Evolutionary conservation across 179 eudicot species (phyloP).

Genomic region (Amaranthus tricolor): DNA sequence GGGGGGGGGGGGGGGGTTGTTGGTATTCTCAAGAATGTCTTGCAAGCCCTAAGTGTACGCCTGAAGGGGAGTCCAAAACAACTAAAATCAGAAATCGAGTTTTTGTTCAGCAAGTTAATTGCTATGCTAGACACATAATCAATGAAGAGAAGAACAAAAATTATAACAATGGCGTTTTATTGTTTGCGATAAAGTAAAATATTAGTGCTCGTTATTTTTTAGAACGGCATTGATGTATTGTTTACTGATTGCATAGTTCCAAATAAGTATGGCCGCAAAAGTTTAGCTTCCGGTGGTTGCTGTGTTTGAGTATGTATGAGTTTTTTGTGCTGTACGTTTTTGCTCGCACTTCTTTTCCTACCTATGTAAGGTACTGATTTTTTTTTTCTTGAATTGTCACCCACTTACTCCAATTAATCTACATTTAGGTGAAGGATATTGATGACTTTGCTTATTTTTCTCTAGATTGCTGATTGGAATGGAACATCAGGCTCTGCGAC

Average conservation of each 20-base stretch:
- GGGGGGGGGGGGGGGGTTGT: too few relatives aligned
- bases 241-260: not conserved
- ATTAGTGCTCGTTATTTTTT: not conserved
- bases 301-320: not conserved
- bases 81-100: too few relatives aligned
- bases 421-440: not conserved
- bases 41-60: too few relatives aligned
- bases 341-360: not conserved
- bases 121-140: too few relatives aligned
- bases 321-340: not conserved
- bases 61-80: too few relatives aligned
- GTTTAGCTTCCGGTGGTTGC: not conserved
- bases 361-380: not conserved
- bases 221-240: not conserved
- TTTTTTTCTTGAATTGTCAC: not conserved
- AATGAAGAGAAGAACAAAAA: too few relatives aligned
- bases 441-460: constrained; percentile 15
- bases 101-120: too few relatives aligned
- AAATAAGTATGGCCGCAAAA: not conserved
- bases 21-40: too few relatives aligned
- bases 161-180: too few relatives aligned
- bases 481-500: constrained; percentile 40
- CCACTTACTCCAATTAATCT: not conserved
- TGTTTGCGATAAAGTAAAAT: not conserved
- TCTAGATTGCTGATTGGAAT: constrained; percentile 69